These are phyloP conservation scores for Beauveria brongniartii DNA, from an alignment of 2,329 filamentous ascomycete genomes.

Conservation along the genomic window DNA sequence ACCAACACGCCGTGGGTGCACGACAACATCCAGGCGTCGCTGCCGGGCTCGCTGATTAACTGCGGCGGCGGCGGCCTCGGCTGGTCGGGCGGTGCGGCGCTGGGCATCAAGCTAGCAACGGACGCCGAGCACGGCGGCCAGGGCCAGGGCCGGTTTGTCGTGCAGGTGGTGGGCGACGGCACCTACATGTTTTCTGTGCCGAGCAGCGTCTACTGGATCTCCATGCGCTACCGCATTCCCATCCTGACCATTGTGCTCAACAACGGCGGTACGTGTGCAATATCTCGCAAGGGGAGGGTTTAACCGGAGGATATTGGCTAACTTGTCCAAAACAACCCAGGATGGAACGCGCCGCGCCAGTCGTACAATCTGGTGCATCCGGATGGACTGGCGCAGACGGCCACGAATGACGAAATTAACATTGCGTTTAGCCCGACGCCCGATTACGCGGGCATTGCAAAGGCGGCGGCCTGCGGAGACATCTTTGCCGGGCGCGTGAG, in stretches of 20 bases:
- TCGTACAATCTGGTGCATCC: conserved; percentile 52
- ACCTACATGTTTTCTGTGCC: conserved; percentile 48
- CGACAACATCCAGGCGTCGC: conserved; percentile 60
- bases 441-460: conserved; percentile 52
- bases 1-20: conserved; percentile 60
- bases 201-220: conserved; percentile 48
- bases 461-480: conserved; percentile 48
- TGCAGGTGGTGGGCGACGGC: conserved; percentile 50
- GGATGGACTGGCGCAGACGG: conserved; percentile 43
- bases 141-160: conserved; percentile 41
- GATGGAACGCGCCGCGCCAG: conserved; percentile 51
- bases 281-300: not conserved
- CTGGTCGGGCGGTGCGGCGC: conserved; percentile 68
- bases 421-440: conserved; percentile 52
- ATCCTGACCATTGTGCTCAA: conserved; percentile 48
- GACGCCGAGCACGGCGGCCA: conserved; percentile 34
- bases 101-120: conserved; percentile 68
- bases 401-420: conserved; percentile 54
- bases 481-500: conserved; percentile 42
- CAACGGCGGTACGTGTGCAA: conserved; percentile 39
- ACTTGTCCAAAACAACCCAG: conserved; percentile 5
- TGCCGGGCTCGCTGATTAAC: conserved; percentile 70
- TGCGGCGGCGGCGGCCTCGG: conserved; percentile 74
- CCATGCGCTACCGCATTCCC: conserved; percentile 44
- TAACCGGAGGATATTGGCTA: not conserved